Evolutionary conservation across 129 eudicot genomes (phyloP).

Genomic region (Flaveria linearis): DNA sequence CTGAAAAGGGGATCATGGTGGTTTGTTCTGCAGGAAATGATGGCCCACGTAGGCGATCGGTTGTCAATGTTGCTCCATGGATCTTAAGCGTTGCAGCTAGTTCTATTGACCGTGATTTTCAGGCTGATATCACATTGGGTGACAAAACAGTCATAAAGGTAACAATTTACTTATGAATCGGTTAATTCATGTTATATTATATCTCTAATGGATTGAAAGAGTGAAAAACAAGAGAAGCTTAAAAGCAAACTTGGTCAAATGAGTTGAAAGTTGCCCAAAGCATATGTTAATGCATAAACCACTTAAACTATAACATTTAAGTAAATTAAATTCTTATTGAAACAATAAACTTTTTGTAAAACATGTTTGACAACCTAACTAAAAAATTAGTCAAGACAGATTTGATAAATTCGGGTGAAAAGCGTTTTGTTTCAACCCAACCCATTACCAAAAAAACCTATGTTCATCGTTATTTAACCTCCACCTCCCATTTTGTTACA

Average conservation of each 20-base stretch:
- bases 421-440: not conserved
- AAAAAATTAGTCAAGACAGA: not conserved
- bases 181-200: not conserved
- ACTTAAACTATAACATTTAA: not conserved
- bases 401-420: not conserved
- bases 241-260: not conserved
- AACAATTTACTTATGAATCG: slow-evolving; percentile 9
- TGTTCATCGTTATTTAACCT: not conserved
- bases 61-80: slow-evolving; percentile 80
- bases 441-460: not conserved
- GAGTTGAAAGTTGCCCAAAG: not conserved
- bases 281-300: not conserved
- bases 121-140: slow-evolving; percentile 60
- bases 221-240: not conserved
- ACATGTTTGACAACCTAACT: not conserved
- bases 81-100: slow-evolving; percentile 80
- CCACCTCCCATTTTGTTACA: not conserved
- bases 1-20: slow-evolving; percentile 67
- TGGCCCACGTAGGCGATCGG: slow-evolving; percentile 56
- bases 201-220: not conserved
- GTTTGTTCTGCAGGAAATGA: slow-evolving; percentile 83
- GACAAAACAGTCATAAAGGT: slow-evolving; percentile 66
- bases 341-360: not conserved
- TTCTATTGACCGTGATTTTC: slow-evolving; percentile 78
- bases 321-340: not conserved